A percentile compares a stretch with the other conserved stretches of the same genome.
phyloP scores from a whole-genome alignment of 1,284 basidiomycete species.

The Ganoderma sinense region DNA sequence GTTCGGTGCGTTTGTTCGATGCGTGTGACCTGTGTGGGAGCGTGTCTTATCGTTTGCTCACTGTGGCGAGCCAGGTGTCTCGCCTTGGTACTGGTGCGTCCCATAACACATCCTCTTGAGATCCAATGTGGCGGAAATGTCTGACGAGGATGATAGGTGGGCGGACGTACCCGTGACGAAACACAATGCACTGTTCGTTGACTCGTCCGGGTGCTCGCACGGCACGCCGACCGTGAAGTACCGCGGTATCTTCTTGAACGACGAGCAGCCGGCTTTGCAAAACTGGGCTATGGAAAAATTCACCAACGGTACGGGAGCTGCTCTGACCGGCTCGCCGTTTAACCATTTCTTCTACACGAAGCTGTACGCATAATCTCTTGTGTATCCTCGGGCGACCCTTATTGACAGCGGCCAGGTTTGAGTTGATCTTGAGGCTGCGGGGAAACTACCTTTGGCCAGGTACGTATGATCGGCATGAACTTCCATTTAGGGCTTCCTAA shows the following conservation, averaged over 20 bases:
- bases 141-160: slow-evolving; percentile 53
- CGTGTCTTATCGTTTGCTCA: not conserved
- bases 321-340: slow-evolving; percentile 61
- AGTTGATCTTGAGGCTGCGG: slow-evolving; percentile 72
- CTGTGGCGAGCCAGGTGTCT: slow-evolving; percentile 54
- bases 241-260: slow-evolving; percentile 67
- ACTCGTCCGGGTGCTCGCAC: slow-evolving; percentile 63
- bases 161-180: slow-evolving; percentile 69
- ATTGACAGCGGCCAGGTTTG: slow-evolving; percentile 52
- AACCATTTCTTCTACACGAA: slow-evolving; percentile 72
- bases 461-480: not conserved
- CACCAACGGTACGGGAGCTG: slow-evolving; percentile 66
- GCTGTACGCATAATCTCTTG: slow-evolving; percentile 46
- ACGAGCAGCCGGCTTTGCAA: slow-evolving; percentile 46
- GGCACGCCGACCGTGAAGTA: slow-evolving; percentile 76
- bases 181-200: slow-evolving; percentile 57
- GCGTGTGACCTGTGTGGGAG: not conserved
- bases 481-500: not conserved
- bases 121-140: not conserved
- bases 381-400: not conserved
- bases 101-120: not conserved
- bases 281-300: slow-evolving; percentile 73
- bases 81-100: slow-evolving; percentile 69
- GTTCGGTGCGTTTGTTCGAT: slow-evolving; percentile 55
- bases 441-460: slow-evolving; percentile 75